Percentiles rank a stretch among this genome's conserved stretches.
Conservation (phyloP, 2,329 filamentous ascomycete species). For the Ascocoryne sarcoides region DNA sequence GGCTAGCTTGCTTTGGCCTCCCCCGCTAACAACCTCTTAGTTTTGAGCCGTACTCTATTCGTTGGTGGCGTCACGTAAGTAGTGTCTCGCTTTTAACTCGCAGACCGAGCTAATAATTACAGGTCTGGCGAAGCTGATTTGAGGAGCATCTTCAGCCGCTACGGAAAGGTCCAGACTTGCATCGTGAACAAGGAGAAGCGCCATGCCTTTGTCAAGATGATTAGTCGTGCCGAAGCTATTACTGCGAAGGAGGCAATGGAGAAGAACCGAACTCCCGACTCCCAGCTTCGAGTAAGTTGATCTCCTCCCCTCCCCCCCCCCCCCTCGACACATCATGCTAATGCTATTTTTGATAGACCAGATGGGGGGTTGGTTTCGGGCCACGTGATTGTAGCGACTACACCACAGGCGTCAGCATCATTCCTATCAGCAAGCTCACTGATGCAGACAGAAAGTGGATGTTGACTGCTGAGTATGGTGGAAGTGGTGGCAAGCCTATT, state of each 20-base stretch:
- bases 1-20: not conserved
- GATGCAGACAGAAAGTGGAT: slow-evolving; percentile 98
- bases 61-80: slow-evolving; percentile 89
- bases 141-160: slow-evolving; percentile 68
- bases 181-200: slow-evolving; percentile 98
- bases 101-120: slow-evolving; percentile 23
- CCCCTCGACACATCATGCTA: not conserved
- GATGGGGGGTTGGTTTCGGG: slow-evolving; percentile 96
- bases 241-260: slow-evolving; percentile 83
- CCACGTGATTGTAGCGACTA: slow-evolving; percentile 97
- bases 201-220: slow-evolving; percentile 98
- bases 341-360: slow-evolving; percentile 50
- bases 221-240: slow-evolving; percentile 77
- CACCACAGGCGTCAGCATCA: slow-evolving; percentile 80
- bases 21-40: slow-evolving; percentile 32
- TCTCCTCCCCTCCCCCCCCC: not conserved
- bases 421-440: slow-evolving; percentile 85
- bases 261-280: slow-evolving; percentile 60
- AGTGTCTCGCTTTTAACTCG: not conserved
- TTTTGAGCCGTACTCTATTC: slow-evolving; percentile 89
- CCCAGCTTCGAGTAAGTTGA: slow-evolving; percentile 30
- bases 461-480: slow-evolving; percentile 84
- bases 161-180: slow-evolving; percentile 87
- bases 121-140: slow-evolving; percentile 75
- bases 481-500: slow-evolving; percentile 76